Conservation (phyloP, 495 filamentous ascomycete genomes). For the Hyaloscypha variabilis region DNA sequence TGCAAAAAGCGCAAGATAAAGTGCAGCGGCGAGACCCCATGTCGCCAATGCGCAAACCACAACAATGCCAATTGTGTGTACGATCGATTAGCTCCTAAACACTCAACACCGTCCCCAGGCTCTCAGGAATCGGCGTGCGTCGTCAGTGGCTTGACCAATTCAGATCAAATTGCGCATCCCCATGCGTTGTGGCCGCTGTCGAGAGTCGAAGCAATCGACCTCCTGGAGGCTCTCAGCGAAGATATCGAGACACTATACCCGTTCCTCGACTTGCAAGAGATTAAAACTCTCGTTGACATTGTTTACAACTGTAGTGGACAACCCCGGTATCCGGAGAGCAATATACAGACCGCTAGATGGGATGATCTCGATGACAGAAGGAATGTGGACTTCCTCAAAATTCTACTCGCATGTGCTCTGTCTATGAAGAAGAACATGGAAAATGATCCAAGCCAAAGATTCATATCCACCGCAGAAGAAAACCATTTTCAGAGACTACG, state of each 20-base stretch:
- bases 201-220: too few species aligned
- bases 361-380: neutral
- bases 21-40: slow-evolving; percentile 1
- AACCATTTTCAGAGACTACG: neutral
- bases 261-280: too few species aligned
- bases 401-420: neutral
- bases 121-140: neutral
- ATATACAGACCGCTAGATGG: neutral
- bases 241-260: too few species aligned
- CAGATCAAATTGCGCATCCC: too few species aligned
- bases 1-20: neutral
- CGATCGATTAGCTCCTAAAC: neutral
- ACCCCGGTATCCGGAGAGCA: neutral
- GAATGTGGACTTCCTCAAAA: neutral
- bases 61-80: neutral
- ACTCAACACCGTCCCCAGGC: neutral
- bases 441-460: neutral
- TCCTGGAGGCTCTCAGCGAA: too few species aligned
- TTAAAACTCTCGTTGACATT: too few species aligned
- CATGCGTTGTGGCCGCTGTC: too few species aligned
- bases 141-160: too few species aligned
- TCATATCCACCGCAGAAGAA: neutral
- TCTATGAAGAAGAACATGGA: neutral
- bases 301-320: neutral
- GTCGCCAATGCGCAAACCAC: neutral